Percentiles rank a stretch among this genome's conserved stretches.
Evolutionary conservation across 164 flowering plant species (phyloP).

Genomic region (Protea cynaroides): DNA sequence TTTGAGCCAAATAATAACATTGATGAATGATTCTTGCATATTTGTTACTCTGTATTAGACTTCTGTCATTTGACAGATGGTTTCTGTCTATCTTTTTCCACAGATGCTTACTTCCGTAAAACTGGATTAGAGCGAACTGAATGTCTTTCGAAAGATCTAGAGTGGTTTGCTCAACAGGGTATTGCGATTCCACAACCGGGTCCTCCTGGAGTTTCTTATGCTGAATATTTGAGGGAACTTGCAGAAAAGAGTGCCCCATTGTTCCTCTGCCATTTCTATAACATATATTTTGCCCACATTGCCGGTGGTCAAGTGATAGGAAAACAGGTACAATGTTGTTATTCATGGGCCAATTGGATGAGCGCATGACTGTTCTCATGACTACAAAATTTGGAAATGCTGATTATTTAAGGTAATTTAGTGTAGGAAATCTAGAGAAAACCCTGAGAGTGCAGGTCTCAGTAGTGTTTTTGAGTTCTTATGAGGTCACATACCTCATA

Average conservation of each 20-base stretch:
- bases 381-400: too few relatives aligned
- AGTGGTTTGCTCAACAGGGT: constrained; percentile 54
- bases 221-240: constrained; percentile 63
- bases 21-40: too few relatives aligned
- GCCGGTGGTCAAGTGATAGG: constrained; percentile 88
- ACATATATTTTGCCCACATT: constrained; percentile 81
- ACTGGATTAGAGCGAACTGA: constrained; percentile 77
- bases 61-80: too few relatives aligned
- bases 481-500: too few relatives aligned
- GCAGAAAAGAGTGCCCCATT: constrained; percentile 63
- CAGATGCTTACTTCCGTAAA: constrained; percentile 84
- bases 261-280: constrained; percentile 84
- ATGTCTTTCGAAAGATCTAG: constrained; percentile 54
- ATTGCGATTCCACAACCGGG: constrained; percentile 62
- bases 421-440: too few relatives aligned
- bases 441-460: too few relatives aligned
- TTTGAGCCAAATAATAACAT: too few relatives aligned
- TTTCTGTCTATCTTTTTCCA: neutral
- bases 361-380: too few relatives aligned
- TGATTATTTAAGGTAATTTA: too few relatives aligned
- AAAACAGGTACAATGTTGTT: constrained; percentile 44
- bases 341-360: too few relatives aligned
- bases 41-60: too few relatives aligned
- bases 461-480: too few relatives aligned
- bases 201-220: constrained; percentile 59